Evolutionary conservation across 2,329 filamentous ascomycete species (phyloP), one percentile per base, ranked within the genome.

Genomic region (Coniosporium tulheliwenetii): DNA sequence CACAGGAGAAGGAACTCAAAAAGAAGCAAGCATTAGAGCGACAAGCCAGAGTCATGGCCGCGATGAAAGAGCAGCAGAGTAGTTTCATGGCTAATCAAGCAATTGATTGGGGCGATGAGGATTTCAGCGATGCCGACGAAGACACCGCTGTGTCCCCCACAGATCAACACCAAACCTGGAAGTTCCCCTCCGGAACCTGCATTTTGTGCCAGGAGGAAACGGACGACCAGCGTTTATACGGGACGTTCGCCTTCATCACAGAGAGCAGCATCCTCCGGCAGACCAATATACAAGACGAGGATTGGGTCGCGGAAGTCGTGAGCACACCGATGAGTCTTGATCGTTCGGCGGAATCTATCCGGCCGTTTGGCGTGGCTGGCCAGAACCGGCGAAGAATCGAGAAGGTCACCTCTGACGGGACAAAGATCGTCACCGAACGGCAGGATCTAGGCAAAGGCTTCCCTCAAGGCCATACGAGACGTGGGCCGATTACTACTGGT

Each of bases 201-300:
- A 95, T 98, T 41, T 66, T 96, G 12, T 98, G 91, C 54, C 91
- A 96, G 59, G 93, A 98, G 61, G 86, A 95, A 50, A 91, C 85
- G 2, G 86, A 89, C 50, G 89, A 96, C 47, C 79, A 79, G 10
- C 76, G 80, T 34, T 70, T 96, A 1, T 96, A 93, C 55, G 91
- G 91, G 44, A 94, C 89, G 0, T 96, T 98, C 63, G 85, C 85
- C 2, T 77, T 93, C 50, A 73, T 98, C 44, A 84, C 78, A 14
- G 79, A 94, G 52, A 96, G 86, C 55, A 78, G 75, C 30, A 82
- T 98, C 41, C 64, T 96, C 41, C 78, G 91, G 15, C 81, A 93
- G 53, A 98, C 91, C 0, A 78, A 93, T 52, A 69, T 89, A 31
- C 69, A 81, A 41, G 85, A 95, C 55, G 64, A 75, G 1, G 85